phyloP scores from a whole-genome alignment of 164 flowering plant genomes.

The Chimonanthus praecox region DNA sequence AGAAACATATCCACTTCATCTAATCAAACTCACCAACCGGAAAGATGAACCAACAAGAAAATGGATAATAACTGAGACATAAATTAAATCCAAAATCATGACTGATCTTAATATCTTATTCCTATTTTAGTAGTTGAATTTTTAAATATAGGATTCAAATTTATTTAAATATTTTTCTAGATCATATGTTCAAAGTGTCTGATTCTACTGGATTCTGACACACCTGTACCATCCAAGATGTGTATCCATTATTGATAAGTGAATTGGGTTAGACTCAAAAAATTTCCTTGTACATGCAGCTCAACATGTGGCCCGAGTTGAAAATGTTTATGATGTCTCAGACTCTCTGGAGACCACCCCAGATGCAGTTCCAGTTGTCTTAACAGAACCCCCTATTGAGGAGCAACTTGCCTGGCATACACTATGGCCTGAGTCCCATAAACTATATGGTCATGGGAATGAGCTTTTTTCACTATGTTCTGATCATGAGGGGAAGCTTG shows the following conservation, averaged over 20 bases:
- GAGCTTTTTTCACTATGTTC: constrained; percentile 87
- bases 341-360: constrained; percentile 84
- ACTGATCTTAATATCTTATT: too few relatives aligned
- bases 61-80: too few relatives aligned
- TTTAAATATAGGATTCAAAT: too few relatives aligned
- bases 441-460: constrained; percentile 99
- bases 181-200: too few relatives aligned
- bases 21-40: too few relatives aligned
- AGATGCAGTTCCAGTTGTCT: constrained; percentile 77
- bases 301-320: constrained; percentile 29
- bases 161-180: too few relatives aligned
- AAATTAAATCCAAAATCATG: too few relatives aligned
- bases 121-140: too few relatives aligned
- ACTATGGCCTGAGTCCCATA: constrained; percentile 97
- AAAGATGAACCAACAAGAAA: too few relatives aligned
- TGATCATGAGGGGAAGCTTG: constrained; percentile 71
- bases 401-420: constrained; percentile 93
- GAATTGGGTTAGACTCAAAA: neutral
- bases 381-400: constrained; percentile 89
- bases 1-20: neutral
- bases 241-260: neutral
- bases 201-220: too few relatives aligned
- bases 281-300: constrained; percentile 38
- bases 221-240: neutral
- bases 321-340: constrained; percentile 40